These are phyloP conservation scores for Puccinia hordei DNA, from an alignment of 1,284 basidiomycete species.

Conservation along the genomic window DNA sequence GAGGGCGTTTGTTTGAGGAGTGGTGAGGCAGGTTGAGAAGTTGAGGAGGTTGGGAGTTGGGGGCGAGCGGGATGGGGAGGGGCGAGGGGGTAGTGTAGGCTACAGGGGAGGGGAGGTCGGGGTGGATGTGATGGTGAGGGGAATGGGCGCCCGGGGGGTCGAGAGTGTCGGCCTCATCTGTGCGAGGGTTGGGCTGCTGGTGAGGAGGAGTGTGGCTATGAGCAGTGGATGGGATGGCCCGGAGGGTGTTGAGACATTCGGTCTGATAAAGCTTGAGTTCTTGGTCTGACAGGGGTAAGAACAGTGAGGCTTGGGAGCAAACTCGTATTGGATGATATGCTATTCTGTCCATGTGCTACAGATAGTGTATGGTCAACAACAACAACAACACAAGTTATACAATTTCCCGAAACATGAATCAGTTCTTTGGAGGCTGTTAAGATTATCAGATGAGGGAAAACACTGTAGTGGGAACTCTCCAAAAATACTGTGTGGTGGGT, in stretches of 20 bases:
- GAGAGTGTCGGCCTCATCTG: background rate
- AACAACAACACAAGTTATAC: too few relatives aligned
- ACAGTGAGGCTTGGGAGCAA: slow-evolving; percentile 32
- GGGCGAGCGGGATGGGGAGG: background rate
- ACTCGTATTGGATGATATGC: slow-evolving; percentile 46
- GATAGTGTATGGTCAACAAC: background rate
- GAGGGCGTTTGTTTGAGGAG: background rate
- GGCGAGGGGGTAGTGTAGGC: slow-evolving; percentile 40
- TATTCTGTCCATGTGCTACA: slow-evolving; percentile 40
- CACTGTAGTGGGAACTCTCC: too few relatives aligned
- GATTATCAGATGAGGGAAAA: too few relatives aligned
- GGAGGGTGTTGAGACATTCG: slow-evolving; percentile 32
- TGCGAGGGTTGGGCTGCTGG: background rate
- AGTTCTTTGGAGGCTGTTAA: background rate
- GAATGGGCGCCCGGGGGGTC: background rate
- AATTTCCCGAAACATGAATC: background rate
- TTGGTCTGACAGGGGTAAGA: slow-evolving; percentile 27
- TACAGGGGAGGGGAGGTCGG: background rate
- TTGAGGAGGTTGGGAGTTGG: background rate
- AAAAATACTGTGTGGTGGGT: too few relatives aligned
- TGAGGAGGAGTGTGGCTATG: too few relatives aligned
- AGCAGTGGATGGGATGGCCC: background rate
- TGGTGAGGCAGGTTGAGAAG: too few relatives aligned
- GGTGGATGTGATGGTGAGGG: background rate
- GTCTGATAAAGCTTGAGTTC: slow-evolving; percentile 35